Evolutionary conservation across 805 yeast species (phyloP).

Genomic region (Pichia ethanolica): DNA sequence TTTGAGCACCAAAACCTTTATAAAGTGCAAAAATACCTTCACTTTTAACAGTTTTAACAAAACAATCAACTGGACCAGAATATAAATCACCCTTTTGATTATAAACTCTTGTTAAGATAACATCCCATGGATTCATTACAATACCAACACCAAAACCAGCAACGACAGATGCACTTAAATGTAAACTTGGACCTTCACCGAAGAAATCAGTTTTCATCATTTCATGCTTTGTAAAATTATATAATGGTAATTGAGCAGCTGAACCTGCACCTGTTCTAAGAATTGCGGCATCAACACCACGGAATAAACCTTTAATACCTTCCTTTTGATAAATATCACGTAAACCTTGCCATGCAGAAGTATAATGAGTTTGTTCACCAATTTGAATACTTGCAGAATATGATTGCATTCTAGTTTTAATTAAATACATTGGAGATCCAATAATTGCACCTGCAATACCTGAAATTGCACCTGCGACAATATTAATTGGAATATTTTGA

Average conservation of each 20-base stretch:
- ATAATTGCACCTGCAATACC: conserved; percentile 85
- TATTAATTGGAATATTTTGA: conserved; percentile 53
- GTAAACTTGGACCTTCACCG: conserved; percentile 59
- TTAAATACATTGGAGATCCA: conserved; percentile 87
- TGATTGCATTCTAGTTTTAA: conserved; percentile 96
- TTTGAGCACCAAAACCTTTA: conserved; percentile 92
- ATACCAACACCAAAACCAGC: conserved; percentile 91
- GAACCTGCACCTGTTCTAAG: conserved; percentile 95
- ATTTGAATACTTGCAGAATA: conserved; percentile 58
- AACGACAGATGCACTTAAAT: conserved; percentile 62
- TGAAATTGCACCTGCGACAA: conserved; percentile 70
- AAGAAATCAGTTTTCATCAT: conserved; percentile 47
- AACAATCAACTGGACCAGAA: conserved; percentile 83
- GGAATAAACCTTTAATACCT: conserved; percentile 71
- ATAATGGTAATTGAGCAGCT: conserved; percentile 87
- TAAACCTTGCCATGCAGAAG: conserved; percentile 61
- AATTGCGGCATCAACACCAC: conserved; percentile 93
- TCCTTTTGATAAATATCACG: conserved; percentile 52
- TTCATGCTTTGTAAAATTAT: conserved; percentile 65
- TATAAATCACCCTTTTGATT: conserved; percentile 88
- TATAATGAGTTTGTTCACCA: conserved; percentile 91
- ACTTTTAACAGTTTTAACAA: conserved; percentile 65
- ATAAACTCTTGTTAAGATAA: conserved; percentile 86
- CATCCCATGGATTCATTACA: conserved; percentile 98
- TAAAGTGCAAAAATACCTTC: conserved; percentile 89